Conservation (phyloP, 352 stramenopile species). For the Pseudoperonospora humuli region DNA sequence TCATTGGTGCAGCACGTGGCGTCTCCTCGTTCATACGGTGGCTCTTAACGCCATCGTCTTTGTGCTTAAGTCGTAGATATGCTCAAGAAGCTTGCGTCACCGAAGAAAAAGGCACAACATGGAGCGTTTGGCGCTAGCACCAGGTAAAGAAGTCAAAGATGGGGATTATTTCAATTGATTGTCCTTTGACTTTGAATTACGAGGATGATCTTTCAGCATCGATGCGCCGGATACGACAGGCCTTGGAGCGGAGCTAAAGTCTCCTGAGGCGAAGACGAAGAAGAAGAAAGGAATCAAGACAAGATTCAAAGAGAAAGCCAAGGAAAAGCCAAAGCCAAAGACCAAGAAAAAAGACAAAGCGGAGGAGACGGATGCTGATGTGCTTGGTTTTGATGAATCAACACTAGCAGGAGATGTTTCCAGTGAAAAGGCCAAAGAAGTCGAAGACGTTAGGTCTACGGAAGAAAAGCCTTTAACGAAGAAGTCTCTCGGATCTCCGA, state of each 20-base stretch:
- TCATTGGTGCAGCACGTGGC: constrained; percentile 10
- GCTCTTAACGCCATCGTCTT: too few species aligned
- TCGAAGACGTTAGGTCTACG: not conserved
- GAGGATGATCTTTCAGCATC: too few species aligned
- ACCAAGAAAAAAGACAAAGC: constrained; percentile 23
- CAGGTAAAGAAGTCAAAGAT: too few species aligned
- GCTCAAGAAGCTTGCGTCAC: constrained; percentile 47
- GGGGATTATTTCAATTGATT: too few species aligned
- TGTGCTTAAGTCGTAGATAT: too few species aligned
- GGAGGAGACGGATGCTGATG: not conserved
- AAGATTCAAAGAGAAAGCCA: constrained; percentile 3
- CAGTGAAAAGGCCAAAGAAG: constrained; percentile 1
- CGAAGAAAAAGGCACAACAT: constrained; percentile 19
- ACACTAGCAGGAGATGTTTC: not conserved
- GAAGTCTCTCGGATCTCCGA: constrained; percentile 10
- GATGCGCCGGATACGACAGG: too few species aligned
- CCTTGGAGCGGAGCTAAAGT: too few species aligned
- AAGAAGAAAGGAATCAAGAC: constrained; percentile 10
- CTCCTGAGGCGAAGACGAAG: constrained; percentile 6
- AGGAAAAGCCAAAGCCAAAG: constrained; percentile 4
- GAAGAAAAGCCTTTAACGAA: constrained; percentile 16
- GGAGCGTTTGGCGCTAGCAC: too few species aligned
- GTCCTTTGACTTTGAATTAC: too few species aligned
- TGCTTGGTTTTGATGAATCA: constrained; percentile 3
- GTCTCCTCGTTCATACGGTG: too few species aligned